Conservation (phyloP, 1,139 yeast species). For the Arxiozyma telluris region DNA sequence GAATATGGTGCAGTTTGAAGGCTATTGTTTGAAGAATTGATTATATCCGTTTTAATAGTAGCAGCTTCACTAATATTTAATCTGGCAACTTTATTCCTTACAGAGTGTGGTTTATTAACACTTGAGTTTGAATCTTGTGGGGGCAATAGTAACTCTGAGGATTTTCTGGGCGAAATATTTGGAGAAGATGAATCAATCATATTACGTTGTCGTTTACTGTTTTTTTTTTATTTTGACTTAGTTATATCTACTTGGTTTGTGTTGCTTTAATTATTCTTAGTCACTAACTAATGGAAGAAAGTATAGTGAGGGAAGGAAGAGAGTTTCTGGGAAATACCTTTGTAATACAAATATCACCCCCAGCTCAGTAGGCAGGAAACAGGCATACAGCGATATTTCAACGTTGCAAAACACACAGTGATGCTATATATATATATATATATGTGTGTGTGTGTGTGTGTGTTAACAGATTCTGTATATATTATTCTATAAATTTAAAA, state of each 20-base stretch:
- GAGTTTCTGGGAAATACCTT: no score
- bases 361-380: no score
- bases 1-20: background rate
- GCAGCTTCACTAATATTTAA: constrained; percentile 22
- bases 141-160: background rate
- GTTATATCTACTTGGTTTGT: background rate
- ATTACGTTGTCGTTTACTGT: no score
- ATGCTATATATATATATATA: no score
- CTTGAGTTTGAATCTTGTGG: background rate
- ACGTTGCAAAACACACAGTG: no score
- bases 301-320: no score
- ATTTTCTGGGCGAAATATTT: constrained; percentile 7
- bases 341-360: no score
- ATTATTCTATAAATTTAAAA: background rate
- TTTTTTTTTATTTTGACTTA: no score
- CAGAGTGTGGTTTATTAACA: background rate
- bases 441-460: no score
- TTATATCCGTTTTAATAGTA: constrained; percentile 2
- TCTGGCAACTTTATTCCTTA: constrained; percentile 16
- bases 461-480: background rate
- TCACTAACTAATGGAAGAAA: no score
- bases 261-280: no score
- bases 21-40: constrained; percentile 6
- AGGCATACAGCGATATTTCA: no score
- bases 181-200: constrained; percentile 6